Evolutionary conservation across 306 rosid genomes (phyloP), one percentile per base, ranked within the genome.

Genomic region (Urtica urens): DNA sequence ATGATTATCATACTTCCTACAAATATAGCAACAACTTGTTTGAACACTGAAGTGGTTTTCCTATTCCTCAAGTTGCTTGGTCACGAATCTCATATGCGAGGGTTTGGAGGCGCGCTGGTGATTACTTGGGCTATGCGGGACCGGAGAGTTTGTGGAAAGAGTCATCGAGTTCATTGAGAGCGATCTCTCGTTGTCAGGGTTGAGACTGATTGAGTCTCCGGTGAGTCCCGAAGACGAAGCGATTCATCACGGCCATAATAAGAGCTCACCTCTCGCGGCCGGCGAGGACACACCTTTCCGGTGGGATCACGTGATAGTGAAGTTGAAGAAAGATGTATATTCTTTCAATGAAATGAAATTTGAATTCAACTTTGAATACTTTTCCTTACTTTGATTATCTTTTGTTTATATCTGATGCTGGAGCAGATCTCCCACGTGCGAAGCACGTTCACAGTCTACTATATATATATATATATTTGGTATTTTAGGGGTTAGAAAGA

Each of bases 271-370:
- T 64, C 95, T 84, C 62, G 90, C 97, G 7, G 90, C 95, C 0
- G 92, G 93, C 62, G 95, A 90, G 57, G 95, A 84, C 55, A 76
- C 64, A 2, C 97, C 97, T 44, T 90, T 90, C 47, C 68, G 95
- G 46, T 90, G 95, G 97, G 95, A 90, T 62, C 93, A 90, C 60
- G 95, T 90, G 70, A 77, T 95, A 67, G 90, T 90, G 74, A 90
- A 84, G 69, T 63, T 90, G 79, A 90, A 88, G 78, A 88, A 84
- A 62, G 97, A 90, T 86, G 95, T 90, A 50, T 14, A 7, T 1
- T 28, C 58, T 65, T n/a, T n/a, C n/a, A n/a, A n/a, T n/a, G n/a
- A n/a, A n/a, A n/a, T n/a, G n/a, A n/a, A n/a, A n/a, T n/a, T n/a
- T n/a, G n/a, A n/a, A n/a, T n/a, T n/a, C n/a, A n/a, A n/a, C n/a